phyloP scores from a whole-genome alignment of 495 filamentous ascomycete genomes.

The Penicillium canariense region DNA sequence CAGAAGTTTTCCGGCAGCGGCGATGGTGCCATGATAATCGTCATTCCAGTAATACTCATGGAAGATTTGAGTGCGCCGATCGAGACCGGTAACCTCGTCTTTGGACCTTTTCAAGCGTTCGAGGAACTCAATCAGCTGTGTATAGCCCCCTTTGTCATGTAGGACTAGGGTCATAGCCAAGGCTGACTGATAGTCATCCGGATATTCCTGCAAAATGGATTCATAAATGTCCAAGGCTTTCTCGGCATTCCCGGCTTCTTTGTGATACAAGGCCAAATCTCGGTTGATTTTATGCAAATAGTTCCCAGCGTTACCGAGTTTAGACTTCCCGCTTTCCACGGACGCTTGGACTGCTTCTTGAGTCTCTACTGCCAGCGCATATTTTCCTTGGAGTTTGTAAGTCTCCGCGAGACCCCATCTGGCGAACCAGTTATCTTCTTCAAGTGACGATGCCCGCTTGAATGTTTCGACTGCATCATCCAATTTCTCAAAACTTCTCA shows the following conservation, averaged over 20 bases:
- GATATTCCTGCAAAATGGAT: background rate
- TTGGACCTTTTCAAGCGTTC: constrained; percentile 11
- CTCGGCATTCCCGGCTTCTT: constrained; percentile 1
- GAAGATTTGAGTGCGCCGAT: constrained; percentile 8
- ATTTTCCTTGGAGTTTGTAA: constrained; percentile 7
- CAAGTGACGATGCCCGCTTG: constrained; percentile 11
- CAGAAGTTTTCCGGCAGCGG: background rate
- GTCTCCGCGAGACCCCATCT: constrained; percentile 12
- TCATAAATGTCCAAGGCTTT: constrained; percentile 13
- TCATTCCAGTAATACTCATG: constrained; percentile 3
- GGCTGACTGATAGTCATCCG: constrained; percentile 8
- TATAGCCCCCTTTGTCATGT: background rate
- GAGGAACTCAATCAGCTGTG: constrained; percentile 11
- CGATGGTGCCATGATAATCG: constrained; percentile 7
- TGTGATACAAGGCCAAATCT: constrained; percentile 10
- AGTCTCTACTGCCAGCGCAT: constrained; percentile 8
- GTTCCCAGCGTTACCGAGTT: background rate
- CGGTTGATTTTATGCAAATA: background rate
- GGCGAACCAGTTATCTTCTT: constrained; percentile 14
- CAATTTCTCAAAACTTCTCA: constrained; percentile 1
- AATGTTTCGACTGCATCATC: constrained; percentile 17
- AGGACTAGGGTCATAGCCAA: constrained; percentile 3
- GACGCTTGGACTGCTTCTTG: constrained; percentile 1
- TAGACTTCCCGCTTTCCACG: background rate
- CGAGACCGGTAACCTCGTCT: constrained; percentile 2